A percentile compares a stretch with the other conserved stretches of the same genome.
These are phyloP conservation scores for Ascochyta fabae DNA, from an alignment of 2,329 filamentous ascomycete species.

Conservation along the genomic window DNA sequence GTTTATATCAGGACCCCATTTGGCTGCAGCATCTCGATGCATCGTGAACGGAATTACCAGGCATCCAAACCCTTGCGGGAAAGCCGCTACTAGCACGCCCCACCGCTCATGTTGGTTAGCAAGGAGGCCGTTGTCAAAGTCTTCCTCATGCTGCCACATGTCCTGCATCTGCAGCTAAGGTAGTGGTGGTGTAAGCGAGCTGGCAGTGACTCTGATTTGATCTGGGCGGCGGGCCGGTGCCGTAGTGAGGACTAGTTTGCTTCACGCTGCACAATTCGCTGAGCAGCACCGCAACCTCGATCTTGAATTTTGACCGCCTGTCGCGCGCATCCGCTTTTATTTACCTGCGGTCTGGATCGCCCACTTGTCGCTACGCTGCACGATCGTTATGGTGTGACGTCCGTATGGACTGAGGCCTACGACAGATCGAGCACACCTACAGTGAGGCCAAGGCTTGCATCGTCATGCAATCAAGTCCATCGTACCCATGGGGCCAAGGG, in stretches of 20 bases:
- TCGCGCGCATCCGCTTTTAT: slow-evolving; percentile 31
- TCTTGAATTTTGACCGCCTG: slow-evolving; percentile 25
- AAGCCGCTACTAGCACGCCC: slow-evolving; percentile 41
- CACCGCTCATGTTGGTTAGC: slow-evolving; percentile 44
- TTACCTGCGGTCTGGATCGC: slow-evolving; percentile 33
- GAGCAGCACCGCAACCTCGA: slow-evolving; percentile 8
- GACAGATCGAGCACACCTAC: slow-evolving; percentile 3
- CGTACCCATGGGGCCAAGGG: slow-evolving; percentile 4
- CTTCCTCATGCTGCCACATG: slow-evolving; percentile 49
- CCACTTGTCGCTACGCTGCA: slow-evolving; percentile 37
- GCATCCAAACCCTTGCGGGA: slow-evolving; percentile 42
- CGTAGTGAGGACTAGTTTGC: slow-evolving; percentile 32
- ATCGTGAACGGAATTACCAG: slow-evolving; percentile 35
- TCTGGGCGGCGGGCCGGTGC: slow-evolving; percentile 35
- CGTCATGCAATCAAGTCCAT: slow-evolving; percentile 14
- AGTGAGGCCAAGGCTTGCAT: slow-evolving; percentile 23
- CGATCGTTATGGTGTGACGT: slow-evolving; percentile 33
- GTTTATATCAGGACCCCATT: slow-evolving; percentile 43
- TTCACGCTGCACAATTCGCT: slow-evolving; percentile 39
- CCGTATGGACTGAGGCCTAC: slow-evolving; percentile 5
- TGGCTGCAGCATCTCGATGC: slow-evolving; percentile 33
- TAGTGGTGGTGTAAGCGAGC: slow-evolving; percentile 38
- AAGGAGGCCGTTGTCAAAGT: slow-evolving; percentile 45
- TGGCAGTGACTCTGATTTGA: slow-evolving; percentile 38
- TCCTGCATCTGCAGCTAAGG: slow-evolving; percentile 49